Conservation (phyloP, 1,284 basidiomycete genomes). For the Boletus sp. region DNA sequence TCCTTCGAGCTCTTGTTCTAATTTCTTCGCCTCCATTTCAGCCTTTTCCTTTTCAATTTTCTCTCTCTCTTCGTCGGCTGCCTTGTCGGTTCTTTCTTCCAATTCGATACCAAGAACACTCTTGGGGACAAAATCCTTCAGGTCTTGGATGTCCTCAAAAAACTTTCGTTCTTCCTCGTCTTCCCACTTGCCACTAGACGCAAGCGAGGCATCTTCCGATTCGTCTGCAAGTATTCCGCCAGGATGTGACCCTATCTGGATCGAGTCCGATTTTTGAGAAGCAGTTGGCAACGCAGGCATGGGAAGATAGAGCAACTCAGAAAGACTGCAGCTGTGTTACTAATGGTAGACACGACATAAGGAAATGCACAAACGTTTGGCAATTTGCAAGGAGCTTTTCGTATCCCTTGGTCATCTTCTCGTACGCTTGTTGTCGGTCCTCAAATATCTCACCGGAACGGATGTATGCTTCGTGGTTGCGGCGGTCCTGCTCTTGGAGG, state of each 20-base stretch:
- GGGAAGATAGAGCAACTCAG: conserved; percentile 80
- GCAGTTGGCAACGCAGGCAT: conserved; percentile 80
- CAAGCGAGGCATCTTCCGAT: conserved; percentile 52
- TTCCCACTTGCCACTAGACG: conserved; percentile 87
- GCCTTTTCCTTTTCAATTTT: conserved; percentile 45
- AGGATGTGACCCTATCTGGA: conserved; percentile 62
- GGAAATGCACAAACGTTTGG: conserved; percentile 57
- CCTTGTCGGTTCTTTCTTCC: conserved; percentile 39
- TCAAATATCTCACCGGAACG: conserved; percentile 99
- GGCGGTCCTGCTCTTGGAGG: conserved; percentile 92
- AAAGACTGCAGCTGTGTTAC: conserved; percentile 52
- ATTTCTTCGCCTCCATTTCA: conserved; percentile 59
- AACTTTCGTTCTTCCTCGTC: conserved; percentile 96
- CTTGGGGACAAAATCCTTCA: conserved; percentile 88
- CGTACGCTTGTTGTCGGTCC: conserved; percentile 96
- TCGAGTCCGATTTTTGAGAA: conserved; percentile 74
- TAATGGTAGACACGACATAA: background rate
- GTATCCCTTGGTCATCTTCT: conserved; percentile 95
- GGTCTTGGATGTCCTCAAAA: conserved; percentile 90
- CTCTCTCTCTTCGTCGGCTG: conserved; percentile 45
- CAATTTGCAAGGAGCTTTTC: conserved; percentile 86
- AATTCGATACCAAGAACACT: conserved; percentile 82
- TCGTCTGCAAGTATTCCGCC: conserved; percentile 42
- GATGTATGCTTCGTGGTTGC: conserved; percentile 98
- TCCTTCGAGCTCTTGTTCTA: conserved; percentile 66